Base-by-base conservation (phyloP, 1,139 yeast species). In the Yamadazyma mexicana region DNA sequence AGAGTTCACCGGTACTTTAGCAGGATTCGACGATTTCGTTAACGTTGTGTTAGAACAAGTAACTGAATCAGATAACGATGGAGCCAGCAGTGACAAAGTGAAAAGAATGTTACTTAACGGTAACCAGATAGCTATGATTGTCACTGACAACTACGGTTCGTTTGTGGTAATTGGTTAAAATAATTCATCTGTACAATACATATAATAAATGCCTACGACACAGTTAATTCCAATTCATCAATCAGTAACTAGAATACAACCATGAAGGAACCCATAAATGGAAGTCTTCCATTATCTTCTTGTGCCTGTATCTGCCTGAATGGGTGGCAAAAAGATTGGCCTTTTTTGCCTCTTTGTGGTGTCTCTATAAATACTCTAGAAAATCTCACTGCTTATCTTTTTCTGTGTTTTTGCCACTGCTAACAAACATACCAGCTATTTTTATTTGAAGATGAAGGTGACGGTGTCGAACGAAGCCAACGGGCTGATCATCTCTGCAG, bases 1-100 rank as follows among this genome's bases (percentile, higher is more conserved):
- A 47, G 97, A 91, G 60, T 92, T 89, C 61, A 76, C 78, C 18
- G 98, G 98, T 2, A 87, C 83, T 8, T 71, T 92, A 39, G 78
- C 85, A 20, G 98, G 98, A 1, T 91, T 92, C 61, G 98, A 92
- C 61, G 98, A 92, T 61, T 91, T 83, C 55, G 98, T 92, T 45
- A 92, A 92, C 62, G 83, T 91, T 71, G 96, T 92, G 9, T 74
- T 91, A 46, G 86, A 85, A 55, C 83, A 88, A 52, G 97, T 87
- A 26, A 75, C 77, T 7, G 98, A 89, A 60, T 52, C 52, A 24
- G 73, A 67, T 39, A 51, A 49, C 37, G 59, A 54, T 40, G 72
- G 66, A 14, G 34, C 38, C 9, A 45, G 42, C 17, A 65, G 59
- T 9, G 69, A 69, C 17, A 75, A 72, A 33, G 75, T 77, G 50